Evolutionary conservation across 805 yeast species (phyloP).

Genomic region (Saturnispora quitensis): DNA sequence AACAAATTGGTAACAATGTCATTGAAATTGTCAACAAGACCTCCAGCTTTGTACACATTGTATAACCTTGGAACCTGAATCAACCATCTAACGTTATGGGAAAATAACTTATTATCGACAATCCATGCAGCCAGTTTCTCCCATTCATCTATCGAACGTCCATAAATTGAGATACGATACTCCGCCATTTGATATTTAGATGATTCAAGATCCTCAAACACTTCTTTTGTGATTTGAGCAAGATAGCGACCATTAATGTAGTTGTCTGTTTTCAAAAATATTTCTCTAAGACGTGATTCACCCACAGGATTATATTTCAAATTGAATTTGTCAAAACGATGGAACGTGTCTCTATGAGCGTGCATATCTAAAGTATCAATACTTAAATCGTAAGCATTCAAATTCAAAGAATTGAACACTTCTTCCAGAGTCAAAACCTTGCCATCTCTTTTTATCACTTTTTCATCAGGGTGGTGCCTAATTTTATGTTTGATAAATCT

Average conservation of each 20-base stretch:
- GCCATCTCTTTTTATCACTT: conserved; percentile 90
- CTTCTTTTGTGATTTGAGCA: conserved; percentile 92
- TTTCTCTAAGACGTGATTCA: conserved; percentile 93
- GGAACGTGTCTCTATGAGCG: conserved; percentile 97
- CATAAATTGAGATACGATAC: conserved; percentile 90
- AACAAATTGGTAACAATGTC: conserved; percentile 74
- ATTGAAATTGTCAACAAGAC: conserved; percentile 60
- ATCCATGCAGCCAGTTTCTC: conserved; percentile 93
- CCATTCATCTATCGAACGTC: conserved; percentile 88
- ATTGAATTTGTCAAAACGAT: conserved; percentile 94
- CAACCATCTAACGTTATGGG: conserved; percentile 95
- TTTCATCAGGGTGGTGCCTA: conserved; percentile 77
- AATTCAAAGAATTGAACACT: conserved; percentile 82
- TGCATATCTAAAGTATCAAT: conserved; percentile 99
- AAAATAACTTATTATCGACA: conserved; percentile 79
- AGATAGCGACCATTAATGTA: conserved; percentile 79
- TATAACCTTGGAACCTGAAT: conserved; percentile 91
- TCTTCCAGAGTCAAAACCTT: conserved; percentile 75
- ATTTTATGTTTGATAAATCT: conserved; percentile 93
- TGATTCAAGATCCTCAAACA: conserved; percentile 85
- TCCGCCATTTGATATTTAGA: conserved; percentile 97
- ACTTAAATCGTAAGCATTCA: conserved; percentile 89
- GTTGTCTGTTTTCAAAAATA: conserved; percentile 91
- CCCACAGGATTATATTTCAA: conserved; percentile 97
- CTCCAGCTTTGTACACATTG: conserved; percentile 75